Conservation (phyloP, 768 basidiomycete species). For the Leccinum fibrillosum region DNA sequence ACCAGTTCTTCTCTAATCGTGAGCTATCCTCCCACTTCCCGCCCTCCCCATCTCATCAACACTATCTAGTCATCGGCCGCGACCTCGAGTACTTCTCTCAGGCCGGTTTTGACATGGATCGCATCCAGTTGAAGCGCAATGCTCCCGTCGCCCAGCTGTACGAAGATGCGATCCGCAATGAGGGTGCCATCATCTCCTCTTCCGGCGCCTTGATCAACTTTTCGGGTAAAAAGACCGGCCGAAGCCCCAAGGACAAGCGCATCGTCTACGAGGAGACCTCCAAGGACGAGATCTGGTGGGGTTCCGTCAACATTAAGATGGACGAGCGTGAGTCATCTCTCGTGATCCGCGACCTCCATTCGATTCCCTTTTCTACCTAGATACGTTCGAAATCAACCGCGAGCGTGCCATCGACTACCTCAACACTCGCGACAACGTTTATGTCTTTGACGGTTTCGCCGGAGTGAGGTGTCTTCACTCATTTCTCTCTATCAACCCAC, state of each 20-base stretch:
- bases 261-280: slow-evolving; percentile 97
- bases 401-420: slow-evolving; percentile 99
- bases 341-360: neutral
- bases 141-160: slow-evolving; percentile 87
- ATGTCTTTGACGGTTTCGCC: slow-evolving; percentile 94
- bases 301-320: slow-evolving; percentile 98
- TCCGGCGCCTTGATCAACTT: slow-evolving; percentile 99
- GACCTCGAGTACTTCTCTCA: slow-evolving; percentile 98
- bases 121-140: slow-evolving; percentile 94
- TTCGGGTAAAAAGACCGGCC: slow-evolving; percentile 98
- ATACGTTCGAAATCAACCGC: slow-evolving; percentile 99
- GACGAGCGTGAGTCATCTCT: slow-evolving; percentile 72
- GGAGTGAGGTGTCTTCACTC: slow-evolving; percentile 51
- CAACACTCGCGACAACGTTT: slow-evolving; percentile 97
- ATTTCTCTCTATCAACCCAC: neutral
- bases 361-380: slow-evolving; percentile 32
- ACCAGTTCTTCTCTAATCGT: slow-evolving; percentile 59
- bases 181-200: slow-evolving; percentile 96
- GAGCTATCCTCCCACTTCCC: slow-evolving; percentile 26
- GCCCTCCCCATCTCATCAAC: slow-evolving; percentile 9
- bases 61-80: slow-evolving; percentile 71
- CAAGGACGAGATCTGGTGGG: slow-evolving; percentile 99
- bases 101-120: slow-evolving; percentile 98
- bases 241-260: slow-evolving; percentile 98
- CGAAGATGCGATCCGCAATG: slow-evolving; percentile 97